Percentiles rank a stretch among this genome's conserved stretches.
Evolutionary conservation across 805 yeast species (phyloP).

Genomic region (Saturnispora ahearnii): DNA sequence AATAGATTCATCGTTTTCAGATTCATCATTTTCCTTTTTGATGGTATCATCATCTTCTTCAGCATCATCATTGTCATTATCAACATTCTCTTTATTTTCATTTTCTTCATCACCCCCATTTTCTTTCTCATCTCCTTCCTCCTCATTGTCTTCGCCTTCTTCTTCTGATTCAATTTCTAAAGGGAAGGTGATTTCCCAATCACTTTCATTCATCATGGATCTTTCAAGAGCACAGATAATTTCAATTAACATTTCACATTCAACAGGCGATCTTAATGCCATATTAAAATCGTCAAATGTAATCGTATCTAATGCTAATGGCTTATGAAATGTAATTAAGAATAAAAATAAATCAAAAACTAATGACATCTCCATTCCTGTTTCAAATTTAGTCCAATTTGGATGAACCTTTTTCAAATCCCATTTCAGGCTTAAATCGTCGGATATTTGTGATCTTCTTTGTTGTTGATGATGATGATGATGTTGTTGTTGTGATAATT

Average conservation of each 20-base stretch:
- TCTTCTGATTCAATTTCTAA: conserved; percentile 21
- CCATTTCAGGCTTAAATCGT: conserved; percentile 20
- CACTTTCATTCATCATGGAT: conserved; percentile 38
- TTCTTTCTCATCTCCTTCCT: conserved; percentile 15
- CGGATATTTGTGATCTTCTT: conserved; percentile 15
- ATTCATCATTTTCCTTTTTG: conserved; percentile 16
- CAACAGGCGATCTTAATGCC: conserved; percentile 42
- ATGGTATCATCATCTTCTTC: conserved; percentile 9
- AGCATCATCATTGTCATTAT: conserved; percentile 19
- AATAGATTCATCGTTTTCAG: conserved; percentile 13
- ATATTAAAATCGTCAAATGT: conserved; percentile 72
- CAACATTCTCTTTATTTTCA: conserved; percentile 18
- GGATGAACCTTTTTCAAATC: conserved; percentile 15
- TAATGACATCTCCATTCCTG: conserved; percentile 13
- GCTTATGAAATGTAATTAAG: conserved; percentile 57
- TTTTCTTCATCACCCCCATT: conserved; percentile 18
- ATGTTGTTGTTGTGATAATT: neutral
- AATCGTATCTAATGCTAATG: conserved; percentile 58
- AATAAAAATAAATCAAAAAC: conserved; percentile 64
- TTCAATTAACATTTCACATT: conserved; percentile 50
- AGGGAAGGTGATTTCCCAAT: conserved; percentile 20
- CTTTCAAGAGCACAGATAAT: conserved; percentile 58
- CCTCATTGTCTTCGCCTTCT: conserved; percentile 14
- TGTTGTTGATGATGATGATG: neutral
- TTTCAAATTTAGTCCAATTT: conserved; percentile 17